These are phyloP conservation scores for Leccinum olivaceoglutinosum DNA, from an alignment of 1,284 basidiomycete genomes.

Conservation along the genomic window DNA sequence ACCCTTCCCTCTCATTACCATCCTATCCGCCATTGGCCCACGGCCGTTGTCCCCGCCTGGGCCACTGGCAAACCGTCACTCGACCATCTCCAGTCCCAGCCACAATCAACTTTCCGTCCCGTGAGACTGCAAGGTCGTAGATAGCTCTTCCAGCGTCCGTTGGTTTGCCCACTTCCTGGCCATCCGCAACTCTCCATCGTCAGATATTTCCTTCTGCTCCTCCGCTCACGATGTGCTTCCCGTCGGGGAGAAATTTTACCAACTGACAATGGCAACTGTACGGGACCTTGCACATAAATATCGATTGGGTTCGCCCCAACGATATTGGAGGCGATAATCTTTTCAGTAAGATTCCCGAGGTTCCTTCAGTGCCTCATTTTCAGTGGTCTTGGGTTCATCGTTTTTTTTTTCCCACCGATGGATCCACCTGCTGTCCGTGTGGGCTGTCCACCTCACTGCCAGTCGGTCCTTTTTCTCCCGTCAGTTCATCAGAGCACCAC, in stretches of 20 bases:
- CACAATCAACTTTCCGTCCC: not conserved
- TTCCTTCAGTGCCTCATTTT: not conserved
- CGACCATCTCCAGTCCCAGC: not conserved
- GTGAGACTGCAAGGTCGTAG: too few relatives aligned
- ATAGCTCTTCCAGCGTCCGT: not conserved
- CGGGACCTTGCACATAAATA: too few relatives aligned
- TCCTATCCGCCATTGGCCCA: too few relatives aligned
- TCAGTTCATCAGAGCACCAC: not conserved
- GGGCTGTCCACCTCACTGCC: not conserved
- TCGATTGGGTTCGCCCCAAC: not conserved
- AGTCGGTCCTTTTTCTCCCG: not conserved
- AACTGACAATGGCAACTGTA: too few relatives aligned
- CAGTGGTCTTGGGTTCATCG: not conserved
- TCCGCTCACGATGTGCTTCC: not conserved
- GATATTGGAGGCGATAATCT: not conserved
- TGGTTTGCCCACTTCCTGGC: not conserved
- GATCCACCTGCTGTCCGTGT: not conserved
- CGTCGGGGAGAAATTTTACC: not conserved
- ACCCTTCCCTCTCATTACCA: too few relatives aligned
- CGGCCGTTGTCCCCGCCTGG: too few relatives aligned
- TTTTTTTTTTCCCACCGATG: not conserved
- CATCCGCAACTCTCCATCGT: not conserved
- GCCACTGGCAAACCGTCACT: too few relatives aligned
- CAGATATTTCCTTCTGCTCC: not conserved
- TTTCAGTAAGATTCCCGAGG: not conserved